phyloP scores from a whole-genome alignment of 2,329 filamentous ascomycete genomes.

The Colletotrichum aenigma region DNA sequence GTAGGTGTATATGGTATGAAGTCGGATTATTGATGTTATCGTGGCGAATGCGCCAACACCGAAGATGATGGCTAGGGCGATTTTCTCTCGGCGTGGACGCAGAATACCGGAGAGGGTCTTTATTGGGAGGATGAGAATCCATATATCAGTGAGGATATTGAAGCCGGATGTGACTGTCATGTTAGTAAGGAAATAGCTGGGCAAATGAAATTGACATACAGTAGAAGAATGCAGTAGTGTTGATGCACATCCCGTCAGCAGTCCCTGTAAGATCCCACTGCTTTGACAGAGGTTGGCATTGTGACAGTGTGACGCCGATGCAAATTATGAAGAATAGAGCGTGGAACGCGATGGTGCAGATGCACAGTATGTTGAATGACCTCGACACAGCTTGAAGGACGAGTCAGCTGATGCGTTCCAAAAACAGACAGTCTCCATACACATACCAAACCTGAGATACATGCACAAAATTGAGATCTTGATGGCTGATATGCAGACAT shows the following conservation, averaged over 20 bases:
- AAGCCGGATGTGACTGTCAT: constrained; percentile 40
- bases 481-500: constrained; percentile 39
- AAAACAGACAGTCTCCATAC: no score
- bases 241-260: constrained; percentile 41
- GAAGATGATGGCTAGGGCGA: constrained; percentile 52
- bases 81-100: constrained; percentile 52
- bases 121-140: constrained; percentile 49
- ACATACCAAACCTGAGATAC: constrained; percentile 48
- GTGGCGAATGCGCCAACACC: constrained; percentile 40
- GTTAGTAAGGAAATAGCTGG: background rate
- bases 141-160: constrained; percentile 52
- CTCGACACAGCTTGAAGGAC: constrained; percentile 17
- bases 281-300: constrained; percentile 45
- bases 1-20: constrained; percentile 43
- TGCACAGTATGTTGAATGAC: constrained; percentile 33
- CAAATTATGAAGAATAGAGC: constrained; percentile 44
- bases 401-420: background rate
- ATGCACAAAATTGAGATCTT: constrained; percentile 50
- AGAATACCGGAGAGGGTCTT: constrained; percentile 47
- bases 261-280: constrained; percentile 41
- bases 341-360: constrained; percentile 40
- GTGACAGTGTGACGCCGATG: constrained; percentile 40
- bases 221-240: constrained; percentile 45
- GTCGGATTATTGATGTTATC: constrained; percentile 39
- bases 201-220: constrained; percentile 27